Conservation (phyloP, 208 protist genomes). For the Histomonas meleagridis region DNA sequence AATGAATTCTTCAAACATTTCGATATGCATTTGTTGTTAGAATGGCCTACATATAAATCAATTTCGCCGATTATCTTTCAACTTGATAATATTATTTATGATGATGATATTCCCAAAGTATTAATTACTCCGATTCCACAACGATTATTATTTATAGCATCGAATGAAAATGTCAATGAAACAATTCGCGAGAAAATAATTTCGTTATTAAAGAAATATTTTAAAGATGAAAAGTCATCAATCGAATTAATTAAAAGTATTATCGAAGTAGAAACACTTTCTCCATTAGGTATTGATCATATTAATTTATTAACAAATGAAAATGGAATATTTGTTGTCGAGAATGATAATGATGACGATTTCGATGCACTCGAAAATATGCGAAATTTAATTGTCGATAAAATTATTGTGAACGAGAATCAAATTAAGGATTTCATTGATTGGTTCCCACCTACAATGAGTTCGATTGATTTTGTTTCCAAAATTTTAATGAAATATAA, state of each 20-base stretch:
- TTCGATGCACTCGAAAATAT: not conserved
- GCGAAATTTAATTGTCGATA: not conserved
- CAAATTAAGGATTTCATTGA: not conserved
- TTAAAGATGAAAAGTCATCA: not conserved
- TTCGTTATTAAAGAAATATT: not conserved
- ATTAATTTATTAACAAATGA: not conserved
- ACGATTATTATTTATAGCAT: not conserved
- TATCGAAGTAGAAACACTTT: not conserved
- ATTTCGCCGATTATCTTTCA: not conserved
- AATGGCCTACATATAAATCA: constrained; percentile 15
- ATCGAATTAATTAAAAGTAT: not conserved
- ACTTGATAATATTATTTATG: not conserved
- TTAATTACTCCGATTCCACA: constrained; percentile 2
- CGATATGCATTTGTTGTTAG: not conserved
- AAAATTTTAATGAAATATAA: not conserved
- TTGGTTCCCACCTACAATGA: not conserved
- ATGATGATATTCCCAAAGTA: not conserved
- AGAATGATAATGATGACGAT: not conserved
- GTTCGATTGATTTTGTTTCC: not conserved
- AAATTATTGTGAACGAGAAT: not conserved
- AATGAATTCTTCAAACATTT: not conserved
- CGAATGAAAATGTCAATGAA: not conserved
- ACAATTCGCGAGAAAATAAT: not conserved
- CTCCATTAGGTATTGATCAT: not conserved
- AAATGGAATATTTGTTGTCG: not conserved